Evolutionary conservation across 768 basidiomycete species (phyloP).

Genomic region (Polyporus arcularius): DNA sequence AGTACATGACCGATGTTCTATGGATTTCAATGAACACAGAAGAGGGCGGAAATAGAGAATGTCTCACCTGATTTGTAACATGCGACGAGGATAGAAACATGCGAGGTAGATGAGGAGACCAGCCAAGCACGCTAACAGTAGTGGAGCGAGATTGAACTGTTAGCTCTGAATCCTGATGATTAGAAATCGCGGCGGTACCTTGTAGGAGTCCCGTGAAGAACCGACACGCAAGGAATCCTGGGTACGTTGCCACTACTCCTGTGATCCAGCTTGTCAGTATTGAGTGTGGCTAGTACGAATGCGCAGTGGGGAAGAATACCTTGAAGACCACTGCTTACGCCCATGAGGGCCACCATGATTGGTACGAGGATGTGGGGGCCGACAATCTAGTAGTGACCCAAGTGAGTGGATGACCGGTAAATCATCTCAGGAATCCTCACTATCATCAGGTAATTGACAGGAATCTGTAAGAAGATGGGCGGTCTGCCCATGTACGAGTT

Average conservation of each 20-base stretch:
- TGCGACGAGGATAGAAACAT: conserved; percentile 29
- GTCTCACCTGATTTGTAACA: conserved; percentile 31
- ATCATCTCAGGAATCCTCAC: neutral
- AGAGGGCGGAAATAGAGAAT: neutral
- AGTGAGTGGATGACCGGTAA: neutral
- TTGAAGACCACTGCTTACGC: conserved; percentile 60
- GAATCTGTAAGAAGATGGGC: neutral
- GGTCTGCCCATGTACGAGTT: neutral
- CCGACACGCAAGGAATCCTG: conserved; percentile 53
- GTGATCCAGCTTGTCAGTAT: neutral
- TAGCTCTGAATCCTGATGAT: neutral
- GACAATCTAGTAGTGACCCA: conserved; percentile 31
- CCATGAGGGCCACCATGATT: conserved; percentile 65
- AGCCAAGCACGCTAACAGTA: conserved; percentile 45
- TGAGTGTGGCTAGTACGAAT: neutral
- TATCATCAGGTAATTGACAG: neutral
- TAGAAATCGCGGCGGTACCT: conserved; percentile 38
- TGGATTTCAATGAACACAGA: neutral
- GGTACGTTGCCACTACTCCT: conserved; percentile 47
- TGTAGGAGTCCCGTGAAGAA: conserved; percentile 57
- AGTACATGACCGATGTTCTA: conserved; percentile 41
- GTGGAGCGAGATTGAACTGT: neutral
- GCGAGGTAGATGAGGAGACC: conserved; percentile 30
- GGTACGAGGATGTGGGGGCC: conserved; percentile 64
- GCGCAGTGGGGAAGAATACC: conserved; percentile 33